Evolutionary conservation across 2,329 filamentous ascomycete species (phyloP), one percentile per base, ranked within the genome.

Genomic region (Verticillium isaacii): DNA sequence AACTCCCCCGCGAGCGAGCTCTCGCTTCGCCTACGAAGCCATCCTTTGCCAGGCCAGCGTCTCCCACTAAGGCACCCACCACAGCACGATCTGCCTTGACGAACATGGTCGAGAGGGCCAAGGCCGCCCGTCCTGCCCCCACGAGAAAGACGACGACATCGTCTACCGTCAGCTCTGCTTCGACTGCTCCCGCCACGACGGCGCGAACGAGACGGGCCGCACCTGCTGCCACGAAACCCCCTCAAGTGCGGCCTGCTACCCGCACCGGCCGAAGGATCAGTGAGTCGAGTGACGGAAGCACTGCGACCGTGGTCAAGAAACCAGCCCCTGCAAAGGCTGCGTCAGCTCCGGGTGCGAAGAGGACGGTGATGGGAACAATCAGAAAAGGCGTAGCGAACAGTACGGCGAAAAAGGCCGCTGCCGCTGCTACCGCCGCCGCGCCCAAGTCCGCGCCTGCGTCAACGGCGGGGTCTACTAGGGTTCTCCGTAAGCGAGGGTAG

Each of bases 291-390:
- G 85, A 89, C 61, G 80, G 77, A 5, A 91, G 87, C 72, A 84
- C 83, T 15, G 83, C 85, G 8, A 90, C 89, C 0, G 85, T 90
- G 25, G 80, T 89, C 54, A 83, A 83, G 72, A 89, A 85, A 71
- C 74, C 76, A 3, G 73, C 72, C 14, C 69, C 76, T 32, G 68
- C 75, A 6, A 77, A 73, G 62, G 65, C 73, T 2, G 66, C 73
- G 15, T 66, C 74, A 23, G 73, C 79, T 1, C 70, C 78, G 1
- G 68, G 73, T 3, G 64, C 76, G 2, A 87, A 83, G 71, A 82
- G 80, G 69, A 82, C 81, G 1, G 79, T 83, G 4, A 82, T 84
- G 75, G 77, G 78, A 56, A 82, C 83, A 23, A 80, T 85, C 56
- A 84, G 79, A 61, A 83, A 84, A 69, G 79, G 80, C 1, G 78